These are phyloP conservation scores for Botrytis galanthina DNA, from an alignment of 2,329 filamentous ascomycete species.

Conservation along the genomic window DNA sequence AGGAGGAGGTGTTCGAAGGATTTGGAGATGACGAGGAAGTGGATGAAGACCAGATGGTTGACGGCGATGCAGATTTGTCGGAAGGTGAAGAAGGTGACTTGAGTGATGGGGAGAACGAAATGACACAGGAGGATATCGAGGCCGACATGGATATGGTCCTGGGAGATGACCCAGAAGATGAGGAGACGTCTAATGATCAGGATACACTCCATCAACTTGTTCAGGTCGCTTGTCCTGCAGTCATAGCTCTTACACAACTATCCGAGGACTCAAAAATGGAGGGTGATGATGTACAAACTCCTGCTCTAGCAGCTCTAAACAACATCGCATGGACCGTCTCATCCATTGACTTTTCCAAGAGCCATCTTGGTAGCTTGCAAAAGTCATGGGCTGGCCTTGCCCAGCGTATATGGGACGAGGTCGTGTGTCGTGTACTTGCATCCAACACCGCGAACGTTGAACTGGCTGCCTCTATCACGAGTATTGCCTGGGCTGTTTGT, in stretches of 20 bases:
- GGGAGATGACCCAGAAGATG: slow-evolving; percentile 44
- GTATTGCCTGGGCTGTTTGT: slow-evolving; percentile 64
- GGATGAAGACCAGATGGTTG: slow-evolving; percentile 40
- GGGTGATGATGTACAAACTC: slow-evolving; percentile 47
- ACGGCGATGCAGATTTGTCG: slow-evolving; percentile 44
- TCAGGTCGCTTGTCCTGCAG: slow-evolving; percentile 34
- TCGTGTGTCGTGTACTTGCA: slow-evolving; percentile 56
- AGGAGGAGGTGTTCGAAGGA: slow-evolving; percentile 43
- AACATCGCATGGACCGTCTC: slow-evolving; percentile 68
- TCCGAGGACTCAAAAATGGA: slow-evolving; percentile 30
- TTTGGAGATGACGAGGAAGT: slow-evolving; percentile 38
- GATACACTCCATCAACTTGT: slow-evolving; percentile 36
- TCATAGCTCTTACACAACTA: slow-evolving; percentile 31
- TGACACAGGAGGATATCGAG: slow-evolving; percentile 56
- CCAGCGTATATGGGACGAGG: slow-evolving; percentile 55
- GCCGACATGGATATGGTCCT: slow-evolving; percentile 66
- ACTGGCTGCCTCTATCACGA: slow-evolving; percentile 61
- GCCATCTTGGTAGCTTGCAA: slow-evolving; percentile 50
- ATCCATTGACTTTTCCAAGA: slow-evolving; percentile 56
- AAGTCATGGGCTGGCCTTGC: slow-evolving; percentile 54
- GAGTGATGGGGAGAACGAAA: slow-evolving; percentile 45
- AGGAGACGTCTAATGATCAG: slow-evolving; percentile 38
- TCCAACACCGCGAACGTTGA: slow-evolving; percentile 60
- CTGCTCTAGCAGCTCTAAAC: slow-evolving; percentile 60
- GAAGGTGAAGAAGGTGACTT: slow-evolving; percentile 42